A percentile compares a stretch with the other conserved stretches of the same genome.
Conservation (phyloP, 345 rosid species). For the Toxicodendron radicans region DNA sequence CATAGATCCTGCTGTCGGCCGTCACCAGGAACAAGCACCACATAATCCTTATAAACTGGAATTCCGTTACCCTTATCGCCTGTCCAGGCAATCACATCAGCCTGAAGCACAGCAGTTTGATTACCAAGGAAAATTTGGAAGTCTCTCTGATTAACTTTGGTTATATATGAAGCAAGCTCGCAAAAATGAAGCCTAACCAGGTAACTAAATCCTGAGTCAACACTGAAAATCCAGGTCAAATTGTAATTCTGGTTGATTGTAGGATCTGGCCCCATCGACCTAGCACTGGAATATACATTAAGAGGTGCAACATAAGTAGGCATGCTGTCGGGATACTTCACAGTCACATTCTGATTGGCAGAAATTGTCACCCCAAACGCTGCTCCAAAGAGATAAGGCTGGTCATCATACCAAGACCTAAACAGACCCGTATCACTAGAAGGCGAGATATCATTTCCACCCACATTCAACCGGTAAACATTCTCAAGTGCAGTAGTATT, state of each 20-base stretch:
- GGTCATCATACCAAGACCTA: constrained; percentile 81
- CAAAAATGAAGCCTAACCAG: constrained; percentile 96
- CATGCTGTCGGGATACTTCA: constrained; percentile 40
- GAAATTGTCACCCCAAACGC: constrained; percentile 47
- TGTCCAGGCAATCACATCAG: constrained; percentile 62
- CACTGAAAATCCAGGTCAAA: constrained; percentile 77
- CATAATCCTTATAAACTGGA: constrained; percentile 51
- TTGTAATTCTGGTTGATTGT: constrained; percentile 56
- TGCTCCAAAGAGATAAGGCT: constrained; percentile 63
- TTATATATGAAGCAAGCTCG: constrained; percentile 46
- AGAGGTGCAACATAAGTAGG: constrained; percentile 76
- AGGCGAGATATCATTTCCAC: constrained; percentile 83
- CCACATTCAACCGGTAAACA: constrained; percentile 78
- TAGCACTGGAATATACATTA: constrained; percentile 66
- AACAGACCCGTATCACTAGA: constrained; percentile 76
- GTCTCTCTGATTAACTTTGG: constrained; percentile 60
- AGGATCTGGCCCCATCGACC: constrained; percentile 74
- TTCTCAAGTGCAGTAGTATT: constrained; percentile 85
- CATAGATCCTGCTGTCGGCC: constrained; percentile 72
- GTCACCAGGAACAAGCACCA: constrained; percentile 42
- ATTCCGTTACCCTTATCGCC: constrained; percentile 32
- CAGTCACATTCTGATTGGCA: constrained; percentile 43
- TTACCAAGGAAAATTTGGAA: constrained; percentile 65
- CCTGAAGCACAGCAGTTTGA: constrained; percentile 50
- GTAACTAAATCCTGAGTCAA: constrained; percentile 77